Percentiles rank a stretch among this genome's conserved stretches.
Conservation (phyloP, 2,329 filamentous ascomycete genomes). For the Aspergillus quadrilineatus region DNA sequence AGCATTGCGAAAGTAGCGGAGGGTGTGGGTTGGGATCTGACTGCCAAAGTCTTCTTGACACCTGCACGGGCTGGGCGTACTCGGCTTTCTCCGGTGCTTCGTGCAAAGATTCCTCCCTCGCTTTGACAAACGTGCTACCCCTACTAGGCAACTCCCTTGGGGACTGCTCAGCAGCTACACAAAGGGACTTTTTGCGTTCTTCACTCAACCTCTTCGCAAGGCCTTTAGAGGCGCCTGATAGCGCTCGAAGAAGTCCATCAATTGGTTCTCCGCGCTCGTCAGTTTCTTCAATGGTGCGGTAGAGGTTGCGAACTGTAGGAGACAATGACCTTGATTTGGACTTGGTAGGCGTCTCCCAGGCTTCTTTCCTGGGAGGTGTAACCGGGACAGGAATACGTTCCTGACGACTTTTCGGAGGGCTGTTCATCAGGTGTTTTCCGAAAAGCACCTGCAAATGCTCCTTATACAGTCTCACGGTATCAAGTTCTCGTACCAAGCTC, state of each 20-base stretch:
- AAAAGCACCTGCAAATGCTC: slow-evolving; percentile 34
- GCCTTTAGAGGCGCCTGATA: slow-evolving; percentile 22
- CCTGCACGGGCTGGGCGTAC: slow-evolving; percentile 5
- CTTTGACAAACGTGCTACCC: not conserved
- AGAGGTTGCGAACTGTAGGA: slow-evolving; percentile 27
- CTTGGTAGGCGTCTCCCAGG: slow-evolving; percentile 9
- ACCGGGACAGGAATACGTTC: not conserved
- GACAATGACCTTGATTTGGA: slow-evolving; percentile 14
- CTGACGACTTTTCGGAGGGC: slow-evolving; percentile 4
- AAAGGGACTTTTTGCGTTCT: slow-evolving; percentile 9
- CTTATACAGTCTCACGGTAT: slow-evolving; percentile 36
- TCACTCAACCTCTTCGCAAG: slow-evolving; percentile 13
- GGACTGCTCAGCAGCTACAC: not conserved
- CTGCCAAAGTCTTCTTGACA: slow-evolving; percentile 19
- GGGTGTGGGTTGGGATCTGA: slow-evolving; percentile 16
- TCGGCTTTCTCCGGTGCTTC: not conserved
- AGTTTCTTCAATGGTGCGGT: slow-evolving; percentile 32
- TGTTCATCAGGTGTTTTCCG: slow-evolving; percentile 12
- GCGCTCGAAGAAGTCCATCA: slow-evolving; percentile 29
- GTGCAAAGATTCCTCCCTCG: slow-evolving; percentile 1
- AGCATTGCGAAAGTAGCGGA: slow-evolving; percentile 24
- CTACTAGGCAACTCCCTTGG: not conserved
- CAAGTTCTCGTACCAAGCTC: slow-evolving; percentile 38
- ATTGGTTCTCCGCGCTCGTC: slow-evolving; percentile 29
- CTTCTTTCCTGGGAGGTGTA: not conserved